Conservation (phyloP, 1,139 yeast species). For the Debaryomycetaceae sp. region DNA sequence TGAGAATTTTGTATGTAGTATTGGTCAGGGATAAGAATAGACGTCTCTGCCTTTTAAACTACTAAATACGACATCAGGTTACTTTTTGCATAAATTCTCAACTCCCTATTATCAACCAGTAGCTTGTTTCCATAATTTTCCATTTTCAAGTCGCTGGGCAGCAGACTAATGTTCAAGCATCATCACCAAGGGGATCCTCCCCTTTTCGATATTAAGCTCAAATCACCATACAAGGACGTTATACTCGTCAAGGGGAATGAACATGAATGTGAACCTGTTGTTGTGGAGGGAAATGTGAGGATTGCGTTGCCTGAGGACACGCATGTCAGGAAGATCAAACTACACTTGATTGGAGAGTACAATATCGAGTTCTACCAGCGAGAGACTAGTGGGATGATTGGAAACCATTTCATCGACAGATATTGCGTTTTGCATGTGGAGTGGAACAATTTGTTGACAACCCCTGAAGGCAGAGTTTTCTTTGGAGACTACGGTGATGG, state of each 20-base stretch:
- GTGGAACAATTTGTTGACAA: constrained; percentile 58
- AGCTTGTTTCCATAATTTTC: too few relatives aligned
- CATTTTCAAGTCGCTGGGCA: too few relatives aligned
- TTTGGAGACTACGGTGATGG: constrained; percentile 44
- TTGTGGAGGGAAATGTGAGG: constrained; percentile 55
- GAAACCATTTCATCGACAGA: constrained; percentile 50
- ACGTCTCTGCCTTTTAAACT: neutral
- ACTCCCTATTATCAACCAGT: too few relatives aligned
- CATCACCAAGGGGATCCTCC: constrained; percentile 20
- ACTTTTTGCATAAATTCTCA: too few relatives aligned
- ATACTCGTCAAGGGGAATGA: constrained; percentile 56
- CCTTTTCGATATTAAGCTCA: constrained; percentile 36
- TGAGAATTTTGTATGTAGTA: neutral
- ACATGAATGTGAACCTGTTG: constrained; percentile 51
- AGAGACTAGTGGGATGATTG: constrained; percentile 29
- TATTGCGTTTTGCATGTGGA: constrained; percentile 46
- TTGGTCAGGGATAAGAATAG: neutral
- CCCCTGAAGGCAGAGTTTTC: constrained; percentile 41
- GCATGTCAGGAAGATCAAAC: constrained; percentile 43
- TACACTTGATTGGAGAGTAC: constrained; percentile 52
- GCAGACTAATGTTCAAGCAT: constrained; percentile 21
- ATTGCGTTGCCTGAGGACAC: constrained; percentile 51
- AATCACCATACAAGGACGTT: constrained; percentile 52
- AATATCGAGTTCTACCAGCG: constrained; percentile 52
- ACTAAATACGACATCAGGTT: too few relatives aligned